phyloP scores from a whole-genome alignment of 305 asterid genomes.

The Ilex paraguariensis region DNA sequence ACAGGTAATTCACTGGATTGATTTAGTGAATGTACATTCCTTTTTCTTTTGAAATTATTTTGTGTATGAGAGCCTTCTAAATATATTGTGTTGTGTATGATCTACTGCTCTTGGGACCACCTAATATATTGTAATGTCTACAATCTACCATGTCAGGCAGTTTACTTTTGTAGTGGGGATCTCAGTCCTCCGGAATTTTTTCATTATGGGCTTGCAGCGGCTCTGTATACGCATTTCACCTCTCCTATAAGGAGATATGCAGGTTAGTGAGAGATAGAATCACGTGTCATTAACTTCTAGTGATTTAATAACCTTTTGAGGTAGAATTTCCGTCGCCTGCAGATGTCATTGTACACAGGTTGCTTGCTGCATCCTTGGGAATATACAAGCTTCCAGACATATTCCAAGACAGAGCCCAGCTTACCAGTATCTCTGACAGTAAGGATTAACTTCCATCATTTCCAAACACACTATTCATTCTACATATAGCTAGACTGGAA shows the following conservation, averaged over 20 bases:
- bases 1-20: conserved; percentile 52
- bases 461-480: no score
- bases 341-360: conserved; percentile 93
- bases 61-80: not conserved
- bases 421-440: conserved; percentile 85
- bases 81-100: not conserved
- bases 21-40: conserved; percentile 4
- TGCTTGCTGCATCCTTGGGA: conserved; percentile 97
- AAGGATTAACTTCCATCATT: conserved; percentile 9
- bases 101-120: not conserved
- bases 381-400: conserved; percentile 75
- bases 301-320: conserved; percentile 11
- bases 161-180: conserved; percentile 96
- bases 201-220: conserved; percentile 96
- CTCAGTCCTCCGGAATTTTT: conserved; percentile 82
- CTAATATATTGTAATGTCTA: conserved; percentile 11
- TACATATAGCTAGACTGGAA: no score
- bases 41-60: not conserved
- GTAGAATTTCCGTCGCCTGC: conserved; percentile 24
- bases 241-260: conserved; percentile 99
- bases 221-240: conserved; percentile 94
- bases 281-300: conserved; percentile 16
- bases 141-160: conserved; percentile 60
- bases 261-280: conserved; percentile 34
- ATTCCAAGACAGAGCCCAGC: conserved; percentile 75